Conservation (phyloP, 768 basidiomycete genomes). For the Russula lepida region DNA sequence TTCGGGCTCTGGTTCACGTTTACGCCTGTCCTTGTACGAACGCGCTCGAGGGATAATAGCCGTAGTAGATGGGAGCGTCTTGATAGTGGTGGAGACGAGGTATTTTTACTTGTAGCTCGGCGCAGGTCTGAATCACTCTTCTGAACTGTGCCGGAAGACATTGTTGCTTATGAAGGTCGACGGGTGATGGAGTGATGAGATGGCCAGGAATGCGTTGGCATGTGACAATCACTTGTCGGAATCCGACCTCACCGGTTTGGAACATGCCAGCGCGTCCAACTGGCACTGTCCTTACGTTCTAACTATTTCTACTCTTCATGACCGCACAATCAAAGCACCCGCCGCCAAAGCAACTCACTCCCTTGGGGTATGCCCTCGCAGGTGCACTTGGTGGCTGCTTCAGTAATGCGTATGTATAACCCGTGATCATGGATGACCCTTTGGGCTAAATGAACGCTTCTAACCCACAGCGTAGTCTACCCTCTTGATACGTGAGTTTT, state of each 20-base stretch:
- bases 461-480: constrained; percentile 65
- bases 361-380: constrained; percentile 82
- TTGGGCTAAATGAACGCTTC: neutral
- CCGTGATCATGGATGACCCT: neutral
- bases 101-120: constrained; percentile 54
- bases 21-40: constrained; percentile 39
- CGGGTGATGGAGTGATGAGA: constrained; percentile 34
- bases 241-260: too few relatives aligned
- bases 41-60: constrained; percentile 9
- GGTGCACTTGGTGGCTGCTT: constrained; percentile 93
- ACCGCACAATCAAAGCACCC: constrained; percentile 33
- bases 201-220: too few relatives aligned
- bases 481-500: constrained; percentile 68
- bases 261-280: neutral
- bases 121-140: constrained; percentile 49
- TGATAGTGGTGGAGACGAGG: constrained; percentile 22
- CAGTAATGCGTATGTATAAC: constrained; percentile 71
- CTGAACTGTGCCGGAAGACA: constrained; percentile 44
- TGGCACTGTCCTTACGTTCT: neutral
- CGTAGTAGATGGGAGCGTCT: constrained; percentile 22
- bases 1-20: constrained; percentile 76
- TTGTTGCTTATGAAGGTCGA: constrained; percentile 40
- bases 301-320: constrained; percentile 24
- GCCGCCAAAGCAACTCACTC: constrained; percentile 61
- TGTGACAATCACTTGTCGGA: neutral